Evolutionary conservation across 257 asterid species (phyloP), one percentile per base, ranked within the genome.

Genomic region (Scutellaria minor): DNA sequence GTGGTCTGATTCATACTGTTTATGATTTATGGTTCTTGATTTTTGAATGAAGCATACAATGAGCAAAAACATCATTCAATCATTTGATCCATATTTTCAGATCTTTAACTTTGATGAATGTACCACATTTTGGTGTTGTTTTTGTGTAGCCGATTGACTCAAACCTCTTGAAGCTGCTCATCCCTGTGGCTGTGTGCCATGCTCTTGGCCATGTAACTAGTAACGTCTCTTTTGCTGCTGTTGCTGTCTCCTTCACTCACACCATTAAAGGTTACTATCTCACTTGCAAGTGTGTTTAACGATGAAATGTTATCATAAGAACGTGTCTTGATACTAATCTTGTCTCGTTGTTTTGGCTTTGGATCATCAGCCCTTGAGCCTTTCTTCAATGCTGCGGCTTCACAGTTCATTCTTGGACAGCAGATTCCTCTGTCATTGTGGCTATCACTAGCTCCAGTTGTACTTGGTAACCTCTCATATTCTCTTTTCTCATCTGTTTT

Each of bases 351-450:
- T 66, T 50, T 53, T 54, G 15, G 8, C 40, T 79, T 51, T 64
- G 78, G 35, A 78, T 82, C 85, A 75, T 75, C 87, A 93, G 99
- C 99, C 7, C 96, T 95, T 8, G 99, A 95, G 86, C 99, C 99
- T 37, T 95, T 95, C 91, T 95, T 95, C 92, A 95, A 95, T 77
- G 98, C 98, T 58, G 93, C 96, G 55, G 99, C 97, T 3, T 95
- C 99, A 69, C 99, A 95, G 73, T 95, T 95, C 82, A 65, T 95
- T 48, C 99, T 95, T 54, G 99, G 98, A 62, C 99, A 95, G 62
- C 87, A 70, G 78, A 95, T 92, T 60, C 99, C 99, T 6, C 7
- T 86, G 11, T 57, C 96, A 3, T 71, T 95, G 45, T 95, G 99
- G 99, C 86, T 92, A 57, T 92, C 99, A 58, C 77, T 95, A 77